Percentiles rank a stretch among this genome's conserved stretches.
Conservation (phyloP, 2,329 filamentous ascomycete species). For the Fusarium praegraminearum region DNA sequence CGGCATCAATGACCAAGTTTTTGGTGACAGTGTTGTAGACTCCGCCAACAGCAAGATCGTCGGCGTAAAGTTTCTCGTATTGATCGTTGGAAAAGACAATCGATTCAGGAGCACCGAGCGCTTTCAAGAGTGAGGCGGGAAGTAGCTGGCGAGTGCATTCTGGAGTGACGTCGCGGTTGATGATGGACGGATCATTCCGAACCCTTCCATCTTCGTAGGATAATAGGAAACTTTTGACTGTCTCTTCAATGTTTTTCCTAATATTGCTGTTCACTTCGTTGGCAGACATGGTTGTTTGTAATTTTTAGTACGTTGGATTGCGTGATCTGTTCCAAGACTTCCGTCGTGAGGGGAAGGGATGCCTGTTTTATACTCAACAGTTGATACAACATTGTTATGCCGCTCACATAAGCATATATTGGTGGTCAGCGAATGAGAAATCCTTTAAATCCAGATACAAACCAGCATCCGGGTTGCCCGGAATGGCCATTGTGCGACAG, state of each 20-base stretch:
- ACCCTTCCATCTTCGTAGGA: constrained; percentile 28
- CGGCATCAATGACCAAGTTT: constrained; percentile 18
- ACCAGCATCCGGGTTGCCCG: not conserved
- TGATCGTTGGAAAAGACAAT: constrained; percentile 21
- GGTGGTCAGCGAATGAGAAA: not conserved
- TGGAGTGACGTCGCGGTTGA: constrained; percentile 28
- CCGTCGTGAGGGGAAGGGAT: fast-evolving
- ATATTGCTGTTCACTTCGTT: not conserved
- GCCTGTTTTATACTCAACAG: not conserved
- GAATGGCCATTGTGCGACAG: no score
- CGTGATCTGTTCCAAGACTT: fast-evolving
- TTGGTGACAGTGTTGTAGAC: constrained; percentile 7
- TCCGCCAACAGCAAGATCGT: constrained; percentile 22
- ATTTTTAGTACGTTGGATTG: not conserved
- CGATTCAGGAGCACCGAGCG: constrained; percentile 8
- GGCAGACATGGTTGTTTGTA: constrained; percentile 1
- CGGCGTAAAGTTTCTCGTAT: constrained; percentile 18
- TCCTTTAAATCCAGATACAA: not conserved
- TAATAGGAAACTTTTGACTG: constrained; percentile 16
- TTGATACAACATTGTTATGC: fast-evolving
- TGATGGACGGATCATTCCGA: constrained; percentile 9
- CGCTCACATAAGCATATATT: constrained; percentile 10
- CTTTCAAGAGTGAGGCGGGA: constrained; percentile 15
- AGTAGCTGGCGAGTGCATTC: constrained; percentile 31
- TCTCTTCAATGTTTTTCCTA: constrained; percentile 22